These are phyloP conservation scores for Pseudocercospora ulei DNA, from an alignment of 2,329 filamentous ascomycete species.

Conservation along the genomic window DNA sequence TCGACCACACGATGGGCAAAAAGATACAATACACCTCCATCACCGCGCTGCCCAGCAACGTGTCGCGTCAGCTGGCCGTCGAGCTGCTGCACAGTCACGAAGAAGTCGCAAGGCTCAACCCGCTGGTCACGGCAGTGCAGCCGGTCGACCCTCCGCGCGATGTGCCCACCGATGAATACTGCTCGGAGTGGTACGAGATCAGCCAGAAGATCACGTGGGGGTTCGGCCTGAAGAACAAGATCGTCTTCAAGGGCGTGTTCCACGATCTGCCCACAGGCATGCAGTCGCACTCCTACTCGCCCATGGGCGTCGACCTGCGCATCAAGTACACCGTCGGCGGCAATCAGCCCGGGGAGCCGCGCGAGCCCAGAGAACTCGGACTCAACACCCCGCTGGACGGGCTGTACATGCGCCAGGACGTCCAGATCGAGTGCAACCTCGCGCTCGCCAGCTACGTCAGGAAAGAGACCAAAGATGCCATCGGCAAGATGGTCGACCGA, in stretches of 20 bases:
- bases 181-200: constrained; percentile 66
- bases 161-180: constrained; percentile 58
- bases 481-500: constrained; percentile 57
- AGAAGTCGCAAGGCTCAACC: constrained; percentile 62
- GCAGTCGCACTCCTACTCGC: constrained; percentile 62
- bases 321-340: constrained; percentile 60
- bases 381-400: constrained; percentile 56
- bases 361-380: constrained; percentile 54
- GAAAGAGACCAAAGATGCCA: constrained; percentile 55
- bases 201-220: constrained; percentile 58
- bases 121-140: constrained; percentile 55
- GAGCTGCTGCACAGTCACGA: constrained; percentile 62
- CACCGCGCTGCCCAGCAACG: constrained; percentile 59
- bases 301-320: constrained; percentile 56
- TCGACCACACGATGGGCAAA: constrained; percentile 42
- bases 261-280: constrained; percentile 63
- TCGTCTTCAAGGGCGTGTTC: constrained; percentile 61
- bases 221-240: constrained; percentile 56
- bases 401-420: constrained; percentile 59
- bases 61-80: constrained; percentile 61
- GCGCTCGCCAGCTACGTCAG: constrained; percentile 54
- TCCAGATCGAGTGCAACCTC: constrained; percentile 61
- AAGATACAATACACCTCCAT: constrained; percentile 59
- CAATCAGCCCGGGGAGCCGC: constrained; percentile 58
- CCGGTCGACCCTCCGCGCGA: constrained; percentile 57